phyloP scores from a whole-genome alignment of 78 protist species.

The Planoprotostelium fungivorum region DNA sequence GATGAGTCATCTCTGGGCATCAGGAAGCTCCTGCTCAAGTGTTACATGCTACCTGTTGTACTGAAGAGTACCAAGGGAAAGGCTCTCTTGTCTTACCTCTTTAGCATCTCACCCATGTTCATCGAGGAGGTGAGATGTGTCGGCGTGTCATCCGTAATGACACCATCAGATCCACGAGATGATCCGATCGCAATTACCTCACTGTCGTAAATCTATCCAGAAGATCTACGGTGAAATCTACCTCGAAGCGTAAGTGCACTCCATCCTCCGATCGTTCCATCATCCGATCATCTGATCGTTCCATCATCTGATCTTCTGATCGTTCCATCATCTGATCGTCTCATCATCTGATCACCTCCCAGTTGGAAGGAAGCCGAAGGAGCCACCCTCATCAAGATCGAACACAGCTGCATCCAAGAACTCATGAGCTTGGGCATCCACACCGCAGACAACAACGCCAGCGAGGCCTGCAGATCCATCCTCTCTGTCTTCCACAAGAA shows the following conservation, averaged over 20 bases:
- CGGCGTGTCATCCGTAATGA: neutral
- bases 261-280: no score
- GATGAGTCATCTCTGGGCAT: slow-evolving; percentile 13
- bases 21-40: slow-evolving; percentile 27
- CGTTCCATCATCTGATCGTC: no score
- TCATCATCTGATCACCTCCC: neutral
- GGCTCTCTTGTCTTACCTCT: slow-evolving; percentile 27
- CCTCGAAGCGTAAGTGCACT: slow-evolving; percentile 24
- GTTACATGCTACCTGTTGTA: slow-evolving; percentile 38
- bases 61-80: slow-evolving; percentile 45
- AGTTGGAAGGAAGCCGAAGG: slow-evolving; percentile 43
- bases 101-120: slow-evolving; percentile 14
- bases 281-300: no score
- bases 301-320: no score
- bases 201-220: neutral
- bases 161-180: slow-evolving; percentile 21
- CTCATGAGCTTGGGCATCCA: slow-evolving; percentile 44
- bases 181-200: slow-evolving; percentile 41
- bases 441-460: neutral
- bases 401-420: slow-evolving; percentile 50
- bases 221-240: slow-evolving; percentile 49
- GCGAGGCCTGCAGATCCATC: slow-evolving; percentile 6
- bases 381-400: slow-evolving; percentile 9
- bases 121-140: slow-evolving; percentile 5
- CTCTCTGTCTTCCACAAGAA: slow-evolving; percentile 29